These are phyloP conservation scores for Coemansia sp. DNA, from an alignment of 192 early-diverging fungal species.

Conservation along the genomic window DNA sequence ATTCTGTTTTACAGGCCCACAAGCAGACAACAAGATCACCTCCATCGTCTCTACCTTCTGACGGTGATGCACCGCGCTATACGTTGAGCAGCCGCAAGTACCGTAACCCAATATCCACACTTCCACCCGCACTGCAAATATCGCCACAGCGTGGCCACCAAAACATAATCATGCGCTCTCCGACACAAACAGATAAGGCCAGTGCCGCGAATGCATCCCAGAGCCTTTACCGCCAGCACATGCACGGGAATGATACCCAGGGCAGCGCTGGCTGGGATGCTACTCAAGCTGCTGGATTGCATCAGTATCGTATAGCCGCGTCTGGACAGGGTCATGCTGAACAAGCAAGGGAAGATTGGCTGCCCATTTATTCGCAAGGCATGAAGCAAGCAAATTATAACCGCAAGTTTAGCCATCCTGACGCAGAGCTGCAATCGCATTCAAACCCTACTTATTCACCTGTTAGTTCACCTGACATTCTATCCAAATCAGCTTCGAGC, in stretches of 20 bases:
- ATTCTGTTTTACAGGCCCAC: slow-evolving; percentile 1
- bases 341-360: background rate
- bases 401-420: slow-evolving; percentile 48
- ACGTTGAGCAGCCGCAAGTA: slow-evolving; percentile 21
- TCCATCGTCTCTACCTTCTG: background rate
- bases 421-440: slow-evolving; percentile 19
- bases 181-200: background rate
- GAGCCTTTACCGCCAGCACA: background rate
- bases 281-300: slow-evolving; percentile 15
- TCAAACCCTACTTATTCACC: slow-evolving; percentile 17
- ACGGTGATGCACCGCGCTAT: slow-evolving; percentile 22
- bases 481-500: slow-evolving; percentile 40
- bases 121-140: background rate
- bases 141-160: slow-evolving; percentile 4
- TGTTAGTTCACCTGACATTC: slow-evolving; percentile 19
- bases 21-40: background rate
- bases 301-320: slow-evolving; percentile 26
- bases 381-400: slow-evolving; percentile 6
- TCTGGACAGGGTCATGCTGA: background rate
- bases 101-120: slow-evolving; percentile 12
- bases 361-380: background rate
- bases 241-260: background rate
- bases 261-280: slow-evolving; percentile 18
- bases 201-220: background rate
- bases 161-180: background rate